Conservation (phyloP, 306 rosid genomes). For the Sechiopsis laciniata region DNA sequence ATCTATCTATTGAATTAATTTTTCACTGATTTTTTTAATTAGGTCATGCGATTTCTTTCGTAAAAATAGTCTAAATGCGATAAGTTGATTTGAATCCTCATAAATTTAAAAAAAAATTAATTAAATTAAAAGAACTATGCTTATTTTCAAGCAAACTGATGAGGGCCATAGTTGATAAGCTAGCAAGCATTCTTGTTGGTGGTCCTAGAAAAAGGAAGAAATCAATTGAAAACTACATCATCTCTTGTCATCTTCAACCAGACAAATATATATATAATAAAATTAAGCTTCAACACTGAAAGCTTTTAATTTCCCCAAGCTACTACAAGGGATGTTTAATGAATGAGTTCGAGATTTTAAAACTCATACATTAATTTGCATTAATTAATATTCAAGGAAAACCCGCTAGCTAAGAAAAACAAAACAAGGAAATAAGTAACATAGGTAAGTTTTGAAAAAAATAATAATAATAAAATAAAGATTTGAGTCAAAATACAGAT, state of each 20-base stretch:
- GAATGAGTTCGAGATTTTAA: background rate
- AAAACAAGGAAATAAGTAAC: too few relatives aligned
- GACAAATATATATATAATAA: background rate
- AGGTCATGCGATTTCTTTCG: too few relatives aligned
- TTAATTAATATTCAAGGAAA: background rate
- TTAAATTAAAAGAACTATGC: too few relatives aligned
- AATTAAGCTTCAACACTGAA: background rate
- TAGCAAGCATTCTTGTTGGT: constrained; percentile 12
- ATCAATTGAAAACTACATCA: constrained; percentile 18
- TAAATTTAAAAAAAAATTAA: too few relatives aligned
- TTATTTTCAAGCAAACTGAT: background rate
- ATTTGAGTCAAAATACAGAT: too few relatives aligned
- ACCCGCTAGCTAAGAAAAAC: background rate
- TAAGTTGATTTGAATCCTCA: too few relatives aligned
- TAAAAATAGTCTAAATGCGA: too few relatives aligned
- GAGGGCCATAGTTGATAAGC: constrained; percentile 17
- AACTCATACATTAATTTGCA: background rate
- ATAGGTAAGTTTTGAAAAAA: too few relatives aligned
- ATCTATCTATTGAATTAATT: too few relatives aligned
- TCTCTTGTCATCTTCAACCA: constrained; percentile 17
- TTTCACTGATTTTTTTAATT: too few relatives aligned
- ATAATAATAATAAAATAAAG: too few relatives aligned
- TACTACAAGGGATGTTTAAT: background rate
- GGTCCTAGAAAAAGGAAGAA: constrained; percentile 16
- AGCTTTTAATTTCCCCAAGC: background rate